Conservation (phyloP, 1,139 yeast species). For the Pichia sp. region DNA sequence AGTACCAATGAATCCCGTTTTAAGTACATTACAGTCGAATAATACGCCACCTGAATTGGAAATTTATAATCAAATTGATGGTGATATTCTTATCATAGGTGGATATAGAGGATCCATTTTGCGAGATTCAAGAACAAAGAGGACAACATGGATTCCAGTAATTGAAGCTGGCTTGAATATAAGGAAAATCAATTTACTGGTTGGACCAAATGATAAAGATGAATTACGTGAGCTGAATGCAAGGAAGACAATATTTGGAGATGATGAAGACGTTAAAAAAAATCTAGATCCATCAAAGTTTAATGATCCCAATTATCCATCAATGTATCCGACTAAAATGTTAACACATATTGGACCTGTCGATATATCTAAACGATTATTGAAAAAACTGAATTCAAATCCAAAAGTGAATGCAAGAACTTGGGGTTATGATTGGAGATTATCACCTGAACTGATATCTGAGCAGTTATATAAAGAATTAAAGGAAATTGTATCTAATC, state of each 20-base stretch:
- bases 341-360: slow-evolving; percentile 82
- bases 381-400: slow-evolving; percentile 47
- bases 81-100: slow-evolving; percentile 74
- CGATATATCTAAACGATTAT: slow-evolving; percentile 61
- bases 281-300: not conserved
- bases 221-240: slow-evolving; percentile 31
- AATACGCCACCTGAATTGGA: slow-evolving; percentile 26
- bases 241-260: slow-evolving; percentile 1
- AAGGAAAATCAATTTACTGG: slow-evolving; percentile 56
- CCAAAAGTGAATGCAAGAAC: slow-evolving; percentile 61
- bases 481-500: slow-evolving; percentile 31
- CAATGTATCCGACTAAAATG: slow-evolving; percentile 68
- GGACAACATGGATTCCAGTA: slow-evolving; percentile 76
- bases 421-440: slow-evolving; percentile 90
- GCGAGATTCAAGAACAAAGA: slow-evolving; percentile 55
- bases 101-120: slow-evolving; percentile 86
- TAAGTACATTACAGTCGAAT: slow-evolving; percentile 11
- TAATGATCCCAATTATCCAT: slow-evolving; percentile 33
- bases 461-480: slow-evolving; percentile 45
- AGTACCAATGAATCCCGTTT: slow-evolving; percentile 3
- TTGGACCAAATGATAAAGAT: slow-evolving; percentile 70
- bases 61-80: slow-evolving; percentile 49
- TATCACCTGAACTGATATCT: slow-evolving; percentile 55
- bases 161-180: slow-evolving; percentile 77
- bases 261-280: not conserved